Evolutionary conservation across 2,329 filamentous ascomycete species (phyloP).

Genomic region (Coccinonectria pachysandricola): DNA sequence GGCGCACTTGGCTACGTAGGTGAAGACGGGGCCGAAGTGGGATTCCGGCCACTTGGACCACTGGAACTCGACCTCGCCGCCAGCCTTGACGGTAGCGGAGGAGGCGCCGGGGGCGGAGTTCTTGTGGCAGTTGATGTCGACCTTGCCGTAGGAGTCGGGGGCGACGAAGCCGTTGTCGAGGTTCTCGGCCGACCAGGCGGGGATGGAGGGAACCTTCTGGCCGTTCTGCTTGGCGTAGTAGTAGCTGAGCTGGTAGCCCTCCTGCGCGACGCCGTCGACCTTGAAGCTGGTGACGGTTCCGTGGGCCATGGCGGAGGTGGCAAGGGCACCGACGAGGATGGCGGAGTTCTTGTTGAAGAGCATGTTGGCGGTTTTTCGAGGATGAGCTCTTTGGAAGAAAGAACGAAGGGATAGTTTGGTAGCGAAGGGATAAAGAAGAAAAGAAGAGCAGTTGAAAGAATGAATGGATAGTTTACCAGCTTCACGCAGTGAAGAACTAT

Average conservation of each 20-base stretch:
- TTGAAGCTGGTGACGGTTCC: slow-evolving; percentile 16
- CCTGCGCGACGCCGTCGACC: slow-evolving; percentile 11
- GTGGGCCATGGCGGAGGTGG: slow-evolving; percentile 13
- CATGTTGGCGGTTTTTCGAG: slow-evolving; percentile 7
- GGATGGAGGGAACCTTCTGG: slow-evolving; percentile 8
- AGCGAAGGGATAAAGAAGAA: not conserved
- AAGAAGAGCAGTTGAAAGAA: not conserved
- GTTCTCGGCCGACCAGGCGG: slow-evolving; percentile 33
- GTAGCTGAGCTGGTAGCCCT: slow-evolving; percentile 11
- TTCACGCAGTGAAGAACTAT: not conserved
- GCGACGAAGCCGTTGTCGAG: slow-evolving; percentile 43
- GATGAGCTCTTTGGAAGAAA: slow-evolving; percentile 1
- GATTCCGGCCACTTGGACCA: slow-evolving; percentile 34
- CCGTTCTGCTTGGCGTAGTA: slow-evolving; percentile 15
- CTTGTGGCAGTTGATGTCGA: slow-evolving; percentile 39
- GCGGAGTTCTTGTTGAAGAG: slow-evolving; percentile 14
- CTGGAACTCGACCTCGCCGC: slow-evolving; percentile 29
- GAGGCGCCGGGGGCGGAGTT: slow-evolving; percentile 24
- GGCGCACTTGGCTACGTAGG: slow-evolving; percentile 50
- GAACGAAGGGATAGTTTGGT: slow-evolving; percentile 1
- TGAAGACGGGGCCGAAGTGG: slow-evolving; percentile 46
- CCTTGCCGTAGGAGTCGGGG: slow-evolving; percentile 25
- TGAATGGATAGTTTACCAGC: not conserved
- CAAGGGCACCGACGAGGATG: slow-evolving; percentile 13
- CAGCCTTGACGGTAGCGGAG: slow-evolving; percentile 29